Evolutionary conservation across 768 basidiomycete species (phyloP).

Genomic region (Amanita phalloides): DNA sequence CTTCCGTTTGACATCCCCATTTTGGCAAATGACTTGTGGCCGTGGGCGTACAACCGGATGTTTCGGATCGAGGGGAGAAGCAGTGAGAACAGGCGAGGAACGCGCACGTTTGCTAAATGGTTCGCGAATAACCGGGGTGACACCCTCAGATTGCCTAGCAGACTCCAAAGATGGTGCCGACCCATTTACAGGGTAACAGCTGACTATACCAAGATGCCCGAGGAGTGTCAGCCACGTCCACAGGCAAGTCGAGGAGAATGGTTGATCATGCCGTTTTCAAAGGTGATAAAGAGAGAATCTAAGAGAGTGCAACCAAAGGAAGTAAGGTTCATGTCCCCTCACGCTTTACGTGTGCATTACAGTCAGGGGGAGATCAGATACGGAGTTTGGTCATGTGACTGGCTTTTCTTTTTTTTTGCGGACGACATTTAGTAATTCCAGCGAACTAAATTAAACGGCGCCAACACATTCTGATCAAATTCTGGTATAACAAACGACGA

Average conservation of each 20-base stretch:
- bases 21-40: no score
- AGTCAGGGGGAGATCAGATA: no score
- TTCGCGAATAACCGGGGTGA: conserved; percentile 62
- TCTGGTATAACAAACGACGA: background rate
- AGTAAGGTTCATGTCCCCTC: no score
- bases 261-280: conserved; percentile 93
- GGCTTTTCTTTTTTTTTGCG: no score
- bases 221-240: conserved; percentile 84
- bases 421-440: no score
- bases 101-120: conserved; percentile 84
- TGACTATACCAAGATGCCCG: conserved; percentile 33
- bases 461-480: background rate
- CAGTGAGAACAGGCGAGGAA: background rate
- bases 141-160: conserved; percentile 81
- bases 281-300: conserved; percentile 82
- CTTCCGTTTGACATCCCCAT: no score
- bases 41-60: no score
- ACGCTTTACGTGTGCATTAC: no score
- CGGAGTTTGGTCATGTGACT: no score
- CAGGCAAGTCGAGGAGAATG: conserved; percentile 95
- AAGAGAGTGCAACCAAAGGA: conserved; percentile 46
- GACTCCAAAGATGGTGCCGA: conserved; percentile 84
- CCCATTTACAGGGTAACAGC: conserved; percentile 59
- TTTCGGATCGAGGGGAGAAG: no score
- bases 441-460: background rate